Conservation (phyloP, 768 basidiomycete species). For the Amylocystis lapponica region DNA sequence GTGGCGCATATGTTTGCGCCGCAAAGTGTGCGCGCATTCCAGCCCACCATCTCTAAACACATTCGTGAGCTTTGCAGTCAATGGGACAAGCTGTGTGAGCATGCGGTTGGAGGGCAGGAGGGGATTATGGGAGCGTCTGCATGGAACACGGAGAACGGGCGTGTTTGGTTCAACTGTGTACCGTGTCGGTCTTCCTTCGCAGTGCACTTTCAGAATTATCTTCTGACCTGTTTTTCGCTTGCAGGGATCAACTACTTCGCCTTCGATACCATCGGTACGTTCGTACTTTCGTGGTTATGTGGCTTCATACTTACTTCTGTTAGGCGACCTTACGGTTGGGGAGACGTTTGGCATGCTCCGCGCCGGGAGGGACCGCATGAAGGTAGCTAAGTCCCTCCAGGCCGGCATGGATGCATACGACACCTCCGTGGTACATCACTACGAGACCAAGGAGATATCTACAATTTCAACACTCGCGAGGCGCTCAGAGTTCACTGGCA, state of each 20-base stretch:
- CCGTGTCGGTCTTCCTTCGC: slow-evolving; percentile 42
- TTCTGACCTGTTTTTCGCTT: neutral
- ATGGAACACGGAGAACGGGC: slow-evolving; percentile 49
- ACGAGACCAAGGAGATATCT: slow-evolving; percentile 1
- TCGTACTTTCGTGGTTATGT: neutral
- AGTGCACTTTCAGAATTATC: neutral
- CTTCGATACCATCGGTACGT: slow-evolving; percentile 7
- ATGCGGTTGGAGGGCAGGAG: slow-evolving; percentile 28
- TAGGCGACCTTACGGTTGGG: slow-evolving; percentile 4
- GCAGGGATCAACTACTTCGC: slow-evolving; percentile 4
- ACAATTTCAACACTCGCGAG: neutral
- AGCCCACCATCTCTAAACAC: slow-evolving; percentile 61
- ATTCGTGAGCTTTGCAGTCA: slow-evolving; percentile 53
- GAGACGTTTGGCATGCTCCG: slow-evolving; percentile 3
- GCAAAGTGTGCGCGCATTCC: slow-evolving; percentile 74
- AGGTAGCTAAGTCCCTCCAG: neutral
- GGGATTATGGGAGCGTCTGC: slow-evolving; percentile 36
- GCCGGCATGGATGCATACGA: neutral
- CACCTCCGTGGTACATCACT: neutral
- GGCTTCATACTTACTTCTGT: neutral
- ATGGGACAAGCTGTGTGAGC: slow-evolving; percentile 62
- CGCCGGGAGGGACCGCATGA: neutral
- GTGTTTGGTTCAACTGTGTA: slow-evolving; percentile 62
- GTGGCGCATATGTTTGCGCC: slow-evolving; percentile 71
- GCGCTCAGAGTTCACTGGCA: neutral